Evolutionary conservation across 768 basidiomycete species (phyloP), one percentile per base, ranked within the genome.

Genomic region (Macrolepiota dolichaula): DNA sequence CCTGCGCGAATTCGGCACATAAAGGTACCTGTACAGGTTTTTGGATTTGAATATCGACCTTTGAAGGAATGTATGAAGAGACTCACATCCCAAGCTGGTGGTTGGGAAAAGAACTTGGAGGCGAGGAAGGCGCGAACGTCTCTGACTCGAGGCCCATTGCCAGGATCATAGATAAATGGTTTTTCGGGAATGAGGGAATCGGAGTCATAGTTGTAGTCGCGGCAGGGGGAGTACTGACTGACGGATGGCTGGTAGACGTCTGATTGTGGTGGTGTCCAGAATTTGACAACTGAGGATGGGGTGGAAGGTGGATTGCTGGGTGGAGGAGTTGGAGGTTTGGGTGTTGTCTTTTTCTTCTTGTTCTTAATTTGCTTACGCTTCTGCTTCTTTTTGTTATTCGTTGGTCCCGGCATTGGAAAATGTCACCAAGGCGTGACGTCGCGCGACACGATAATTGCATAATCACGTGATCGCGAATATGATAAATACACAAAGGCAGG

Each of bases 1-100:
- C 81, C 67, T 87, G 86, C 2, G 90, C 85, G 68, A 92, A 92
- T 66, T 91, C 89, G 17, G 86, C 87, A 66, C 89, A 92, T 46
- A 91, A 67, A 0, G 84, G 84, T 64, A 90, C 85, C 74, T 79
- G 51, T 10, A 35, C 1, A 9, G 19, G 24, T 42, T 40, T 29
- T 32, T 50, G n/a, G 38, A 36, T 50, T 3, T n/a, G n/a, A 51
- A 44, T 47, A 19, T 40, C 25, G 27, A 15, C 27, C 3, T 35
- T 17, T 19, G 29, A 7, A 38, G 11, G 32, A 17, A 29, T 19
- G 3, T 22, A 17, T 51, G 1, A 27, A 11, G 2, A 3, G 52
- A 40, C 74, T 65, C 64, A 78, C 78, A 46, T 86, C 81, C 50
- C 82, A 65, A 0, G 87, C 81, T 0, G 86, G 83, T 11, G 84